Base-by-base conservation (phyloP, 148 eudicot genomes). In the Vaccinium vitisidaea region DNA sequence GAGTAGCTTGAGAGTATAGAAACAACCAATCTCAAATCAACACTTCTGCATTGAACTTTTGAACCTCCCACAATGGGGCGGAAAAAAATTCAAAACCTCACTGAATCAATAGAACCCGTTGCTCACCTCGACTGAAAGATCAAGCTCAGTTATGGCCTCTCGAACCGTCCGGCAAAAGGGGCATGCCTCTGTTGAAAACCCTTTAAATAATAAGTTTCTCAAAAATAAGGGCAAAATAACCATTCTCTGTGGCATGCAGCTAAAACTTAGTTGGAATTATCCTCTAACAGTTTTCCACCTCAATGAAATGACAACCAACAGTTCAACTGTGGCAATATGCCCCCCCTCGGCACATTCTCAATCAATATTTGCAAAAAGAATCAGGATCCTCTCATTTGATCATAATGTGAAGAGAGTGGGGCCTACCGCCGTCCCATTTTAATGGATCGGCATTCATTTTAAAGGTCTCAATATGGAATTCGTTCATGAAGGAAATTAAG, bases 111-210 rank as follows among this genome's bases (percentile, higher is more conserved):
- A 54, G 36, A 73, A 81, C 15, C 53, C 50, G 39, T 14, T 48
- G 58, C 80, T 86, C 78, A 91, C 93, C 92, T 91, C 93, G 46
- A 88, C 91, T 19, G 90, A 83, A 52, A 91, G 90, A 82, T 91
- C 92, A 80, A 91, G 92, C 85, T 91, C 93, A 10, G 93, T 91
- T 74, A 91, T 82, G 82, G 93, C 93, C 86, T 91, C 93, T 49
- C 93, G 91, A 69, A 91, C 93, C 87, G 92, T 91, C 89, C 93
- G 84, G 87, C 93, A 91, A 85, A 91, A 91, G 52, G 93, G 93
- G 91, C 93, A 91, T 87, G 93, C 93, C 91, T 91, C 93, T 91
- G 92, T 88, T 83, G 88, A 86, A 52, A 82, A 70, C 75, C 82
- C 86, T 55, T 71, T 67, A 48, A 83, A 67, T 49, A 75, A 78